Evolutionary conservation across 139 green algal species (phyloP).

Genomic region (Haematococcus lacustris): DNA sequence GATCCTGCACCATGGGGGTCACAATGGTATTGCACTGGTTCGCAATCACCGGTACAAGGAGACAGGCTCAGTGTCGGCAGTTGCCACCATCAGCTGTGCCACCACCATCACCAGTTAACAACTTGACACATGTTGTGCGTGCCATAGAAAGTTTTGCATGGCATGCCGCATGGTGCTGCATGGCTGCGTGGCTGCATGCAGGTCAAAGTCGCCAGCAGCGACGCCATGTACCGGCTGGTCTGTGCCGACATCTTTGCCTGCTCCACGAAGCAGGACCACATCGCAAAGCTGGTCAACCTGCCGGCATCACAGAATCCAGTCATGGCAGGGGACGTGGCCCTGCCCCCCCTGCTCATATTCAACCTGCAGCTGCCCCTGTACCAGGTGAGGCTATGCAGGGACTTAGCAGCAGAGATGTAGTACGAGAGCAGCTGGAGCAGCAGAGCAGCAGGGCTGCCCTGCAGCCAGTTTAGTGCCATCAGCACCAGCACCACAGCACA

Average conservation of each 20-base stretch:
- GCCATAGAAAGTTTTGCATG: too few relatives aligned
- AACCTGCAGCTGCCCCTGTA: conserved; percentile 81
- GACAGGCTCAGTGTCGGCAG: too few relatives aligned
- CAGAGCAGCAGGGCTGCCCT: background rate
- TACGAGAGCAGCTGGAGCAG: too few relatives aligned
- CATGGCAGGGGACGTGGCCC: conserved; percentile 17
- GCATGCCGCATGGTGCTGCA: too few relatives aligned
- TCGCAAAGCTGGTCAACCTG: conserved; percentile 60
- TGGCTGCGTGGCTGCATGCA: background rate
- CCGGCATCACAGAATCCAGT: conserved; percentile 20
- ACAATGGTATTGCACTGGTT: too few relatives aligned
- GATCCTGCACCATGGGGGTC: too few relatives aligned
- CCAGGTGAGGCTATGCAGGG: conserved; percentile 23
- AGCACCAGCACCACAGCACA: background rate
- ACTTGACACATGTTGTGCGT: too few relatives aligned
- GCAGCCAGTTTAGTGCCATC: background rate
- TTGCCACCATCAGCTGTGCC: too few relatives aligned
- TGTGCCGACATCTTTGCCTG: conserved; percentile 63
- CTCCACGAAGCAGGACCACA: conserved; percentile 65
- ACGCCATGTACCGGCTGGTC: conserved; percentile 63
- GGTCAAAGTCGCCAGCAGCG: conserved; percentile 36
- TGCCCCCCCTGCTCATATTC: conserved; percentile 74
- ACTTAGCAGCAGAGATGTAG: too few relatives aligned
- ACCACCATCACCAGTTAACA: too few relatives aligned
- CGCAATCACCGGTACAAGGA: too few relatives aligned